Conservation (phyloP, 768 basidiomycete species). For the Russula sp. region DNA sequence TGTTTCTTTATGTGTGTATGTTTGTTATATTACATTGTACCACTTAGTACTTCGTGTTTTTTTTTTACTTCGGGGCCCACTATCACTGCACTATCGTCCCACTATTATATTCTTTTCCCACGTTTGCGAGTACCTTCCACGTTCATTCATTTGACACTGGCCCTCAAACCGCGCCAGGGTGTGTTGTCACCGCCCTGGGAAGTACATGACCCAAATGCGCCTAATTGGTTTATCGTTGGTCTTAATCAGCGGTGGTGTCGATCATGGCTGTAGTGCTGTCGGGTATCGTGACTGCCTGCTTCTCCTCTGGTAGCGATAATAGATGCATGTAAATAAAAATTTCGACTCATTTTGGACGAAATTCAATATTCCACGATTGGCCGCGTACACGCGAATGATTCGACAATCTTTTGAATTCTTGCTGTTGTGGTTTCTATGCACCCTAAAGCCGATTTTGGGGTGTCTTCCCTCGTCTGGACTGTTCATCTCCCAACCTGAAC, state of each 20-base stretch:
- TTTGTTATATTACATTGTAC: not conserved
- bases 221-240: not conserved
- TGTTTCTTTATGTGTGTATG: no score
- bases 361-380: no score
- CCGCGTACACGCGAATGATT: no score
- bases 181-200: not conserved
- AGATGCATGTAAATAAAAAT: no score
- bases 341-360: no score
- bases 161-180: not conserved
- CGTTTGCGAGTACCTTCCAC: not conserved
- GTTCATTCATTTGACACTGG: not conserved
- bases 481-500: not conserved
- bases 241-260: no score
- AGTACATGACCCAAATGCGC: not conserved
- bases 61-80: not conserved
- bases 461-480: not conserved
- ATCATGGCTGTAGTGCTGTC: no score
- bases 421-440: not conserved
- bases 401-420: not conserved
- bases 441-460: conserved; percentile 2
- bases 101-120: not conserved
- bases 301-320: no score
- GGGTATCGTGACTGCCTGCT: no score
- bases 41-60: not conserved
- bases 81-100: no score